These are phyloP conservation scores for Anacardium occidentale DNA, from an alignment of 345 rosid species.

Conservation along the genomic window DNA sequence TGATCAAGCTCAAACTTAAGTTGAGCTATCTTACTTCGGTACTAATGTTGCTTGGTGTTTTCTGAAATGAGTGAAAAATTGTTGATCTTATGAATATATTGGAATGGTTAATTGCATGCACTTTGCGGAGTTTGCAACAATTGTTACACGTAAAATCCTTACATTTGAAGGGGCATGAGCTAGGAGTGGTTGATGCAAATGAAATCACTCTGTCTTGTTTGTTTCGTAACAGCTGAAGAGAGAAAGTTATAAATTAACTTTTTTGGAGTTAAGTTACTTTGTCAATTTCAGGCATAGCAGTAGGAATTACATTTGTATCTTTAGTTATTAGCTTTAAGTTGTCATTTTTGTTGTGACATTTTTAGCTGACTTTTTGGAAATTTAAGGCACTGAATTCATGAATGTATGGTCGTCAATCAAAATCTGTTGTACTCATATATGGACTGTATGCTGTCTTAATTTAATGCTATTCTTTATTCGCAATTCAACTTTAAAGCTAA, in stretches of 20 bases:
- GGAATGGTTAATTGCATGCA: not conserved
- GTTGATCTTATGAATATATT: not conserved
- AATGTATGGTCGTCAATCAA: not conserved
- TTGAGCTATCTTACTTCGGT: not conserved
- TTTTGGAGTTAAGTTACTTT: too few species aligned
- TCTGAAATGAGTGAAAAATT: not conserved
- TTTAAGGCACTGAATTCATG: not conserved
- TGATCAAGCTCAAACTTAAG: not conserved
- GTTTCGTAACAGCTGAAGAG: not conserved
- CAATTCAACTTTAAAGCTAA: slow-evolving; percentile 3
- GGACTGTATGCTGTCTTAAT: not conserved
- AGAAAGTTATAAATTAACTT: not conserved
- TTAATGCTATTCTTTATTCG: not conserved
- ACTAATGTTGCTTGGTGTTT: not conserved
- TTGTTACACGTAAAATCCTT: not conserved
- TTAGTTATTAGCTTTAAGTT: not conserved
- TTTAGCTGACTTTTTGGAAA: not conserved
- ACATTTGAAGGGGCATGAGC: not conserved
- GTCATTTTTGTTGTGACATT: not conserved
- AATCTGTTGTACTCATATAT: not conserved
- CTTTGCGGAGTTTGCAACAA: not conserved
- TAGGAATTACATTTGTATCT: not conserved
- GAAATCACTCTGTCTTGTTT: not conserved
- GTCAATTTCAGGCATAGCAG: not conserved
- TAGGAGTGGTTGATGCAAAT: not conserved